Evolutionary conservation across 371 early-diverging fungal species (phyloP).

Genomic region (Blakeslea trispora): DNA sequence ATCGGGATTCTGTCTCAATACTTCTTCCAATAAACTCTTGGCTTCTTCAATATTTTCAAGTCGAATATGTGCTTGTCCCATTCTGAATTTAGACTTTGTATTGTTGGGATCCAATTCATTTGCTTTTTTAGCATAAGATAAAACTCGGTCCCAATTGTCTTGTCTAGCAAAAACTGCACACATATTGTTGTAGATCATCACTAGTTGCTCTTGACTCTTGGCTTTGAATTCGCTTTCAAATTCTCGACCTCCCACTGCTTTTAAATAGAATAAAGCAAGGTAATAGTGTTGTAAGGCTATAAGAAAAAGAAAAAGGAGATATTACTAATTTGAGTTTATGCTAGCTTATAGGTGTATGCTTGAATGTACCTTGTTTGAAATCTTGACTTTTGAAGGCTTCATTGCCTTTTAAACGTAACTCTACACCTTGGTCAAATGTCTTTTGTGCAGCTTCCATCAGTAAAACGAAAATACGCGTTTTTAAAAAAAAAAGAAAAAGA

Average conservation of each 20-base stretch:
- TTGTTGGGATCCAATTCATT: conserved; percentile 34
- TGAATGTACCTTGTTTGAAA: conserved; percentile 27
- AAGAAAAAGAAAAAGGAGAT: too few relatives aligned
- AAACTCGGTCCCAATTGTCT: conserved; percentile 44
- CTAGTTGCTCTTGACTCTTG: conserved; percentile 30
- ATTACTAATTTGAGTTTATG: background rate
- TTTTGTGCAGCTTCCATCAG: conserved; percentile 28
- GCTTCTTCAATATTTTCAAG: conserved; percentile 35
- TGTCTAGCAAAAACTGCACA: conserved; percentile 42
- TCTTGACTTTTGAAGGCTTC: conserved; percentile 38
- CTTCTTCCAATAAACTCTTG: conserved; percentile 24
- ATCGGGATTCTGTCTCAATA: conserved; percentile 27
- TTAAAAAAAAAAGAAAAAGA: conserved; percentile 6
- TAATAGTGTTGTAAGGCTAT: conserved; percentile 42
- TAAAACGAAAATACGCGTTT: conserved; percentile 4
- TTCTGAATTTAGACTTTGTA: conserved; percentile 40
- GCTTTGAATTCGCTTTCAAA: conserved; percentile 24
- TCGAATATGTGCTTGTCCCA: conserved; percentile 43
- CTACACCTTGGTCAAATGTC: conserved; percentile 42
- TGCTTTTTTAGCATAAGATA: conserved; percentile 38
- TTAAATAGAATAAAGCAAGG: conserved; percentile 40
- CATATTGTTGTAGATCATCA: conserved; percentile 53
- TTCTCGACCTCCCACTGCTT: conserved; percentile 38
- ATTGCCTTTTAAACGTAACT: conserved; percentile 40
- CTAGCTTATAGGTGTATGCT: background rate